Conservation (phyloP, 2,329 filamentous ascomycete genomes). For the Chlorencoelia australis region DNA sequence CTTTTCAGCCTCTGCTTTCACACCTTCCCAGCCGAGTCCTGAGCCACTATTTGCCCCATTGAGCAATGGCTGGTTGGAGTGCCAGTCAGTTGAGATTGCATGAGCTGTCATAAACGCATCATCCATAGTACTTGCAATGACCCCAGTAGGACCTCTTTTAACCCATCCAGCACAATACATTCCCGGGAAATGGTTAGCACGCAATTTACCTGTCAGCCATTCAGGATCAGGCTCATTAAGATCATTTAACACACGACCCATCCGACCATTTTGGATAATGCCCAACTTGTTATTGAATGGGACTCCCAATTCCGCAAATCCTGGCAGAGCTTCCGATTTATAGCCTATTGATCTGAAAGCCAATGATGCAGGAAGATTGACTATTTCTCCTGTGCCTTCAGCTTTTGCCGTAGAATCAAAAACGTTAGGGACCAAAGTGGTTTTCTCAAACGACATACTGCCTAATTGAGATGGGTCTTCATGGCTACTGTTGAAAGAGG, state of each 20-base stretch:
- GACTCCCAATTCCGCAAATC: slow-evolving; percentile 63
- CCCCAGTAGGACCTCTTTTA: slow-evolving; percentile 85
- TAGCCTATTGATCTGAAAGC: slow-evolving; percentile 96
- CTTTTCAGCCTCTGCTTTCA: slow-evolving; percentile 49
- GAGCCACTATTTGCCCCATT: slow-evolving; percentile 31
- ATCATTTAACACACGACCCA: slow-evolving; percentile 54
- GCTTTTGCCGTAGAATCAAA: slow-evolving; percentile 43
- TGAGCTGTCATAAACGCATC: slow-evolving; percentile 89
- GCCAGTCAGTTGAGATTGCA: slow-evolving; percentile 72
- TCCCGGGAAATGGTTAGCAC: slow-evolving; percentile 42
- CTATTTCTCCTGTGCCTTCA: slow-evolving; percentile 37
- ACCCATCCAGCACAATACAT: slow-evolving; percentile 96
- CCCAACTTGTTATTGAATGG: slow-evolving; percentile 68
- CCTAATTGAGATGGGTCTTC: slow-evolving; percentile 42
- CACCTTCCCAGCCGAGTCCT: slow-evolving; percentile 64
- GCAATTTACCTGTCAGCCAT: slow-evolving; percentile 8
- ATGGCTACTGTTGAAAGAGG: slow-evolving; percentile 42
- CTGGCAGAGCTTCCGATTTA: slow-evolving; percentile 67
- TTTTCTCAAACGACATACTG: slow-evolving; percentile 58
- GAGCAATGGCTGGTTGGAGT: slow-evolving; percentile 36
- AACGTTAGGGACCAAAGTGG: slow-evolving; percentile 41
- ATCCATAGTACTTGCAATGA: slow-evolving; percentile 92
- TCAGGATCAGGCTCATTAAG: slow-evolving; percentile 10
- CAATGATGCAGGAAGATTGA: slow-evolving; percentile 52
- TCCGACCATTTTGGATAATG: slow-evolving; percentile 71